A percentile compares a stretch with the other conserved stretches of the same genome.
Evolutionary conservation across 257 asterid genomes (phyloP).

Genomic region (Primulina eburnea): DNA sequence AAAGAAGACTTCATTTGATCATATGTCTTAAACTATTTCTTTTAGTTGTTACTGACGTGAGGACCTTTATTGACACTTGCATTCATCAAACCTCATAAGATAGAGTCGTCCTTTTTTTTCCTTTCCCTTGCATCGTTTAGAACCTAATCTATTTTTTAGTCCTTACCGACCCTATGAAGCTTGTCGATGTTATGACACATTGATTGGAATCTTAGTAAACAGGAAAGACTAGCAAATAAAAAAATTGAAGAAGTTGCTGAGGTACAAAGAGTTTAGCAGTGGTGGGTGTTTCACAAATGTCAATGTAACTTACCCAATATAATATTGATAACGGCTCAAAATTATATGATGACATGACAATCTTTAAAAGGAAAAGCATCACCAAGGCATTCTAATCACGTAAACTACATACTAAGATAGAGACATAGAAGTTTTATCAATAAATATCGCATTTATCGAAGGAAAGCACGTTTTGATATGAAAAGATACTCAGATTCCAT

Average conservation of each 20-base stretch:
- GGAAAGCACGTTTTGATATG: neutral
- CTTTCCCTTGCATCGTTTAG: too few relatives aligned
- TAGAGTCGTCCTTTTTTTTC: neutral
- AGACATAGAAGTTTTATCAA: conserved; percentile 12
- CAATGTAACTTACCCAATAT: neutral
- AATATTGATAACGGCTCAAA: neutral
- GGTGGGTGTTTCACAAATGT: neutral
- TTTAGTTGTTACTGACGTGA: too few relatives aligned
- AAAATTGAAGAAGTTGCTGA: neutral
- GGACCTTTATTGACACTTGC: too few relatives aligned
- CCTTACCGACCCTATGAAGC: too few relatives aligned
- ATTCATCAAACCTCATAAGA: neutral
- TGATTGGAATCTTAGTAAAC: neutral
- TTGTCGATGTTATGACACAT: neutral
- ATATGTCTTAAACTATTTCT: too few relatives aligned
- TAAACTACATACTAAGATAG: conserved; percentile 14
- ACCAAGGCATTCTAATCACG: conserved; percentile 18
- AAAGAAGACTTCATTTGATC: too few relatives aligned
- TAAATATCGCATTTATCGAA: neutral
- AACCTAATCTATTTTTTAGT: too few relatives aligned
- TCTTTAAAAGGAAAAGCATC: conserved; percentile 12
- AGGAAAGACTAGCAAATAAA: neutral
- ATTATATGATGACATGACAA: conserved; percentile 5
- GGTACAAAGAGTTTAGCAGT: neutral
- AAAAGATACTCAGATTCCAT: conserved; percentile 5